These are phyloP conservation scores for Cymbopogon citratus DNA, from an alignment of 176 grass and related monocot species.

Conservation along the genomic window DNA sequence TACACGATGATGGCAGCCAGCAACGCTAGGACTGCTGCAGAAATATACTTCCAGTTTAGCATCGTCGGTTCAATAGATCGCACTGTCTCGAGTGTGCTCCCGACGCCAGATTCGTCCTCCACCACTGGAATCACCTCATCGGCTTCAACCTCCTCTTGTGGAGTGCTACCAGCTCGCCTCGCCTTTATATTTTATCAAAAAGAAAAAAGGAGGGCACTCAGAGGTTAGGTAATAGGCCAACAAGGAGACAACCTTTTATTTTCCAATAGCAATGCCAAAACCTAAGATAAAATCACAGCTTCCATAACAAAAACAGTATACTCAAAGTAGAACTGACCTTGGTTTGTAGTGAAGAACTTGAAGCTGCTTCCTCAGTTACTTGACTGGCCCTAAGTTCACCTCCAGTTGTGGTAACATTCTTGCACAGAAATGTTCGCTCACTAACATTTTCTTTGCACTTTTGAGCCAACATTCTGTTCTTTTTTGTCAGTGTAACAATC, in stretches of 20 bases:
- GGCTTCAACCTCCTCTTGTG: conserved; percentile 9
- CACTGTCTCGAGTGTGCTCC: conserved; percentile 30
- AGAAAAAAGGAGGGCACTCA: background rate
- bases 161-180: background rate
- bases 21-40: conserved; percentile 32
- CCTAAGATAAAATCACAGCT: background rate
- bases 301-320: conserved; percentile 1
- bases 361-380: conserved; percentile 11
- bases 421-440: conserved; percentile 2
- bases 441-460: conserved; percentile 45
- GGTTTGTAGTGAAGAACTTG: conserved; percentile 25
- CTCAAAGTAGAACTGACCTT: conserved; percentile 25
- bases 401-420: conserved; percentile 27
- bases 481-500: conserved; percentile 59
- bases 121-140: conserved; percentile 21
- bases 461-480: conserved; percentile 62
- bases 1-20: conserved; percentile 29
- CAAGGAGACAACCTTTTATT: background rate
- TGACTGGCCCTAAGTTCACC: conserved; percentile 20
- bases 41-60: conserved; percentile 53
- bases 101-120: conserved; percentile 32
- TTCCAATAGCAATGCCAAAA: background rate
- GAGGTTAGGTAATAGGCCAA: background rate
- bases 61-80: conserved; percentile 37
- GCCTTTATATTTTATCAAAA: conserved; percentile 28